phyloP scores from a whole-genome alignment of 2,329 filamentous ascomycete genomes.

The Fusarium coffeatum region DNA sequence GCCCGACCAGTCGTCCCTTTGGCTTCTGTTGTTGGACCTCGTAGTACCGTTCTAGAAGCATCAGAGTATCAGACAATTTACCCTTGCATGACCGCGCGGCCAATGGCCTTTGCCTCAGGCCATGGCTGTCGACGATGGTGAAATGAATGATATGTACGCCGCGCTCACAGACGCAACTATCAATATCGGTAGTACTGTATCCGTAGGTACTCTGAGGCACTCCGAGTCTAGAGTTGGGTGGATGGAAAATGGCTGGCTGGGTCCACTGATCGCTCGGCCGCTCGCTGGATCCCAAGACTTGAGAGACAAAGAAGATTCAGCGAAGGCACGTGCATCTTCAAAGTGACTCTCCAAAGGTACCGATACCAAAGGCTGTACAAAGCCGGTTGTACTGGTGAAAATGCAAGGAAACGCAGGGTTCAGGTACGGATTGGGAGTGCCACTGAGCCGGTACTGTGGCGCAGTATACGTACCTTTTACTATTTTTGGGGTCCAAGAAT shows the following conservation, averaged over 20 bases:
- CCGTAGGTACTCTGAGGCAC: conserved; percentile 29
- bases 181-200: conserved; percentile 6
- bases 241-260: conserved; percentile 18
- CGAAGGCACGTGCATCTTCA: conserved; percentile 35
- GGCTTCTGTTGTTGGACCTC: conserved; percentile 28
- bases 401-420: conserved; percentile 27
- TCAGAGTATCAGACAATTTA: conserved; percentile 42
- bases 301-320: conserved; percentile 16
- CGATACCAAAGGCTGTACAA: conserved; percentile 32
- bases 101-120: conserved; percentile 34
- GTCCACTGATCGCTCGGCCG: conserved; percentile 42
- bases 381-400: conserved; percentile 31
- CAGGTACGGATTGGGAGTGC: conserved; percentile 26
- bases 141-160: conserved; percentile 30
- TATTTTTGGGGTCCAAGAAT: conserved; percentile 44
- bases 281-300: conserved; percentile 20
- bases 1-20: conserved; percentile 11
- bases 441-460: conserved; percentile 33
- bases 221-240: conserved; percentile 6
- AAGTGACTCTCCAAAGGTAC: conserved; percentile 31
- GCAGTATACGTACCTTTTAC: conserved; percentile 27
- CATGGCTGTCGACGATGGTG: conserved; percentile 20
- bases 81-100: conserved; percentile 30
- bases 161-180: conserved; percentile 31
- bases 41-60: conserved; percentile 39